Evolutionary conservation across 345 rosid species (phyloP), one percentile per base, ranked within the genome.

Genomic region (Citrus maxima): DNA sequence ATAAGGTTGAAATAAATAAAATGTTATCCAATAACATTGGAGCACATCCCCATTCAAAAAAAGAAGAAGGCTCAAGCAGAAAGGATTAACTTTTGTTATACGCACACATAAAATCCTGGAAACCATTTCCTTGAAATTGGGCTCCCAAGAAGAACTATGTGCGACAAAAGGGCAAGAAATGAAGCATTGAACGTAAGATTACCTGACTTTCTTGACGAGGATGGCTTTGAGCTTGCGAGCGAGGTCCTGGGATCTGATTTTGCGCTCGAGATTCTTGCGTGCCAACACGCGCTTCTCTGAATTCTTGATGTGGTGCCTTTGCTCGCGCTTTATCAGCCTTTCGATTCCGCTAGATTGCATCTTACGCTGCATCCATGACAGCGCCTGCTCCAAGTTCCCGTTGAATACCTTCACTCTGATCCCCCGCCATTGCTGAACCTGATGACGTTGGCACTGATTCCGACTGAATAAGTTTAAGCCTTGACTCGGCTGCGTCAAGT

Each of bases 221-320:
- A 95, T 89, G 28, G 93, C 73, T 77, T 92, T 86, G 77, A 95
- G 96, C 85, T 93, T 95, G 70, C 90, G 93, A 13, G 96, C 89
- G 27, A 90, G 84, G 42, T 91, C 93, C 86, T 92, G 87, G 19
- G 97, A 88, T 74, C 82, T 90, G 80, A 95, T 78, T 86, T 78
- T 91, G 4, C 88, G 89, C 81, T 92, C 85, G 21, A 93, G 90
- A 71, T 56, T 83, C 87, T 95, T 93, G 65, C 93, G 91, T 5
- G 99, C 98, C 67, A 95, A 72, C 64, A 95, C 89, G 38, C 96
- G 91, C 88, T 91, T 93, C 93, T 95, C 98, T 40, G 99, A 95
- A 79, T 95, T 92, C 90, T 92, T 95, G 67, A 92, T 51, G 83
- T 93, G 99, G 67, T 80, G 90, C 30, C 83, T 87, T 88, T 88